Evolutionary conservation across 2,329 filamentous ascomycete species (phyloP).

Genomic region (Thielaviopsis euricoi): DNA sequence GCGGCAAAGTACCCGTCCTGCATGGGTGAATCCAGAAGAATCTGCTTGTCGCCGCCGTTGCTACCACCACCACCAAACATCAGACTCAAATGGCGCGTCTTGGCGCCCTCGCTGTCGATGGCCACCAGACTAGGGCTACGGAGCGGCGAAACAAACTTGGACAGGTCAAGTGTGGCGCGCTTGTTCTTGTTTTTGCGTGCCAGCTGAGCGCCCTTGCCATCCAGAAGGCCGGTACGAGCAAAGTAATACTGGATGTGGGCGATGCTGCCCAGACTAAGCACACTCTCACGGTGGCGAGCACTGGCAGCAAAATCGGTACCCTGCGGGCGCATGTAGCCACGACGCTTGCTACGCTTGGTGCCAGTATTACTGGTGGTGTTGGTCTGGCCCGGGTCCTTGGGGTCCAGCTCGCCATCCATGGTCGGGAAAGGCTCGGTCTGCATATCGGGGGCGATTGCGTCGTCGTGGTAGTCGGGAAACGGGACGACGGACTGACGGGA

Average conservation of each 20-base stretch:
- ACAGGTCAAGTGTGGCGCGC: conserved; percentile 40
- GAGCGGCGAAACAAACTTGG: conserved; percentile 26
- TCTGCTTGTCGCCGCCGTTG: not conserved
- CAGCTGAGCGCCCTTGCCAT: conserved; percentile 80
- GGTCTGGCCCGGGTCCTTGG: conserved; percentile 26
- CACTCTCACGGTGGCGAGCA: conserved; percentile 78
- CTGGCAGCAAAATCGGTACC: conserved; percentile 82
- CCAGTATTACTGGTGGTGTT: not conserved
- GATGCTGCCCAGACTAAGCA: conserved; percentile 91
- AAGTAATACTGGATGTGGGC: conserved; percentile 98
- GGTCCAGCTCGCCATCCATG: conserved; percentile 26
- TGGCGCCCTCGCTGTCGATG: conserved; percentile 30
- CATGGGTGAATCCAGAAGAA: conserved; percentile 31
- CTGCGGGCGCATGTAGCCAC: conserved; percentile 77
- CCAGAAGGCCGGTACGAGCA: conserved; percentile 78
- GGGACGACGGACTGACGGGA: not conserved
- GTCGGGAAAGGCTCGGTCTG: conserved; percentile 16
- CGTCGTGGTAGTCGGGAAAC: not conserved
- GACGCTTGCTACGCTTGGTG: conserved; percentile 23
- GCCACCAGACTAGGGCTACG: conserved; percentile 19
- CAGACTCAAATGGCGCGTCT: conserved; percentile 17
- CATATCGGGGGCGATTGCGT: not conserved
- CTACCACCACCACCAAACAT: conserved; percentile 9
- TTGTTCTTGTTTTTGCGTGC: conserved; percentile 53
- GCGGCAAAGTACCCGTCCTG: conserved; percentile 20